A percentile compares a stretch with the other conserved stretches of the same genome.
Conservation (phyloP, 495 filamentous ascomycete species). For the Podospora fimiseda region DNA sequence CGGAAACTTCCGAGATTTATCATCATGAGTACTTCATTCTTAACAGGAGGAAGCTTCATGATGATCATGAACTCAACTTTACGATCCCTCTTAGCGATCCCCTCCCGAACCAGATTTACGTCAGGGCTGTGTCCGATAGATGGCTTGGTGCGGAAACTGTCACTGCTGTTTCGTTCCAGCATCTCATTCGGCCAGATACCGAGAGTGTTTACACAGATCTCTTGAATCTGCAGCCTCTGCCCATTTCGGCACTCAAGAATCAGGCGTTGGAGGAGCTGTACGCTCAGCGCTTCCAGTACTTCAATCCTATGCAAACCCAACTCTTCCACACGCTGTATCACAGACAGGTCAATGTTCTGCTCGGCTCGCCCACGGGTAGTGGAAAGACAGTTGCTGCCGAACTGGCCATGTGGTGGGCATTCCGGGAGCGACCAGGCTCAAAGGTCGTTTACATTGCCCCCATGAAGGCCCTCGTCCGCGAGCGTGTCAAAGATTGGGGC, state of each 20-base stretch:
- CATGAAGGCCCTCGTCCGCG: slow-evolving; percentile 97
- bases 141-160: slow-evolving; percentile 99
- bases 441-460: slow-evolving; percentile 99
- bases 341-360: slow-evolving; percentile 80
- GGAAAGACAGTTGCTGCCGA: slow-evolving; percentile 96
- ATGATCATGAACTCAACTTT: slow-evolving; percentile 95
- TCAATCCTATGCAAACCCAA: slow-evolving; percentile 99
- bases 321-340: slow-evolving; percentile 95
- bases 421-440: slow-evolving; percentile 87
- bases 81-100: slow-evolving; percentile 94
- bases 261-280: slow-evolving; percentile 83
- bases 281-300: slow-evolving; percentile 79
- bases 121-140: slow-evolving; percentile 86
- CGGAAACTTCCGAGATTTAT: slow-evolving; percentile 94
- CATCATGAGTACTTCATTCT: slow-evolving; percentile 97
- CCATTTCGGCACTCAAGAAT: slow-evolving; percentile 83
- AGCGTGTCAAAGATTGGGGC: slow-evolving; percentile 94
- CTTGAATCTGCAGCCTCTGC: slow-evolving; percentile 83
- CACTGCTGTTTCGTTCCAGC: slow-evolving; percentile 90
- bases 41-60: slow-evolving; percentile 76
- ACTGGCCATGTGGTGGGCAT: slow-evolving; percentile 99
- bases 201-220: slow-evolving; percentile 96
- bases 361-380: slow-evolving; percentile 95
- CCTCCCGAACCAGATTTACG: slow-evolving; percentile 89
- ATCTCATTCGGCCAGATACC: slow-evolving; percentile 93